A percentile compares a stretch with the other conserved stretches of the same genome.
Evolutionary conservation across 2,329 filamentous ascomycete species (phyloP).

Genomic region (Colletotrichum sp.): DNA sequence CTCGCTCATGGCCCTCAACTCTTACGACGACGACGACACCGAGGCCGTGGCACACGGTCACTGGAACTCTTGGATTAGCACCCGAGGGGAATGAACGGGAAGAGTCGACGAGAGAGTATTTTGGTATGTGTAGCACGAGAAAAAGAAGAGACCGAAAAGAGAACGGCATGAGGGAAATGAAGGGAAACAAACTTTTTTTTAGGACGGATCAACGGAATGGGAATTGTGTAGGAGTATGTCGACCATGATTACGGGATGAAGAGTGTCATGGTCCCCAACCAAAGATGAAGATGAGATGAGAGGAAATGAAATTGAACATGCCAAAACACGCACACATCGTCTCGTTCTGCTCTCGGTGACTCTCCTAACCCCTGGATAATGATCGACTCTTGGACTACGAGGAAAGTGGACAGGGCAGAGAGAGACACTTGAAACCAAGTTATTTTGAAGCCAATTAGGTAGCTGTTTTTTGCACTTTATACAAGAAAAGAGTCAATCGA

Average conservation of each 20-base stretch:
- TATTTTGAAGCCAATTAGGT: background rate
- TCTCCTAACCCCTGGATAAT: rapidly evolving
- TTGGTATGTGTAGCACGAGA: background rate
- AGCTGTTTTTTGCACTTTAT: background rate
- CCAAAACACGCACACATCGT: background rate
- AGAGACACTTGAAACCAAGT: background rate
- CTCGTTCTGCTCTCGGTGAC: background rate
- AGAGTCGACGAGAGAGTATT: background rate
- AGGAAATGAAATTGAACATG: constrained; percentile 18
- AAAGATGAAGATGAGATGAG: background rate
- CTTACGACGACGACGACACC: background rate
- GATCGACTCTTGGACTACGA: background rate
- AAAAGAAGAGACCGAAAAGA: background rate
- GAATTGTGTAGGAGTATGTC: constrained; percentile 15
- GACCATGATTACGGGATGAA: background rate
- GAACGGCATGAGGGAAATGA: background rate
- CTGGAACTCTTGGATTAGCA: background rate
- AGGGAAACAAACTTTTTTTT: background rate
- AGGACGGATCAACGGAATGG: background rate
- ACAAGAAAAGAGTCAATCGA: background rate
- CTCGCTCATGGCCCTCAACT: background rate
- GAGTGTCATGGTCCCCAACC: background rate
- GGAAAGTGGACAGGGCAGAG: background rate
- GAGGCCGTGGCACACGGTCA: background rate
- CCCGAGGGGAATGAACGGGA: background rate